Percentiles rank a stretch among this genome's conserved stretches.
These are phyloP conservation scores for Phytophthora pini DNA, from an alignment of 352 stramenopile genomes.

Conservation along the genomic window DNA sequence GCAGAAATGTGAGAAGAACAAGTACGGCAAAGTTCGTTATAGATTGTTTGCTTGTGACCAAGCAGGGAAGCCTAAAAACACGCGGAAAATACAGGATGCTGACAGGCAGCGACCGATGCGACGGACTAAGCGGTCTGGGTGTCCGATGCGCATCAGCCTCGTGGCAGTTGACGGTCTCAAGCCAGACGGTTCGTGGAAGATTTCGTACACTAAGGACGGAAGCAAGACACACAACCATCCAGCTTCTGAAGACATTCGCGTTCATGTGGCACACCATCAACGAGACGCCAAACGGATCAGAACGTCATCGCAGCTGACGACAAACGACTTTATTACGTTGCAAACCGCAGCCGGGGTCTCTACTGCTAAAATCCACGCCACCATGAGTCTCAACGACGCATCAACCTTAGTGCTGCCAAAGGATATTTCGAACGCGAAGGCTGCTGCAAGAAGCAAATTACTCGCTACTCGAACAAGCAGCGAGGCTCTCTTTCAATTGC, in stretches of 20 bases:
- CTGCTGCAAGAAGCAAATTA: neutral
- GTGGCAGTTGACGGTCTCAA: neutral
- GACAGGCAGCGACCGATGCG: neutral
- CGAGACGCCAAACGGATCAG: neutral
- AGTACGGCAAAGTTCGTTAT: neutral
- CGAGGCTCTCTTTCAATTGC: neutral
- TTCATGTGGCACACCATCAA: neutral
- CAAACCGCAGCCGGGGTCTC: slow-evolving; percentile 1
- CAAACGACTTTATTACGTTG: neutral
- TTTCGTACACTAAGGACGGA: slow-evolving; percentile 2
- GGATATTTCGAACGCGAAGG: slow-evolving; percentile 8
- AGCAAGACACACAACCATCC: slow-evolving; percentile 10
- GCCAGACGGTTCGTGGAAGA: neutral
- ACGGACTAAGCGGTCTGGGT: neutral
- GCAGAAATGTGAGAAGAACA: neutral
- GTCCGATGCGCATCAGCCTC: neutral
- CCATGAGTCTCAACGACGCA: neutral
- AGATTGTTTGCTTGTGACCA: neutral
- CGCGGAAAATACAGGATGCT: neutral
- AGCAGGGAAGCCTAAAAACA: neutral
- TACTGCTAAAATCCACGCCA: slow-evolving; percentile 9
- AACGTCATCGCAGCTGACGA: neutral
- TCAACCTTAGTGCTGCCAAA: neutral
- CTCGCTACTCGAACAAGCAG: neutral
- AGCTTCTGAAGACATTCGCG: neutral